Evolutionary conservation across 192 early-diverging fungal genomes (phyloP).

Genomic region (Piromyces finnis): DNA sequence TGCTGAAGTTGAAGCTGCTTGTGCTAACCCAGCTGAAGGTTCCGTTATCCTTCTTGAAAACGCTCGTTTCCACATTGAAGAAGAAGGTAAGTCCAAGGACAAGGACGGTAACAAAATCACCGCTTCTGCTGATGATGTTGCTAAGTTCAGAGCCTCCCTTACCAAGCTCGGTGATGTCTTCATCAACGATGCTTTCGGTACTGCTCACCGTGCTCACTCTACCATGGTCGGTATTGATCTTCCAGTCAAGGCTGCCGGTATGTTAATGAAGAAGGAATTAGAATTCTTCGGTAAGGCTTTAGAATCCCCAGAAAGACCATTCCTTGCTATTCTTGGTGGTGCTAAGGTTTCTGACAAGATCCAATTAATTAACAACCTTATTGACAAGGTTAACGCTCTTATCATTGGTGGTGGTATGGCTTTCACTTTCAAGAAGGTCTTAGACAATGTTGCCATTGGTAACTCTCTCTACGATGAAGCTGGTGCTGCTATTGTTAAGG

Average conservation of each 20-base stretch:
- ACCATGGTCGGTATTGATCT: constrained; percentile 87
- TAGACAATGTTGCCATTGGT: constrained; percentile 75
- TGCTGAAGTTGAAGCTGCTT: constrained; percentile 58
- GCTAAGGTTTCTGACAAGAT: constrained; percentile 99
- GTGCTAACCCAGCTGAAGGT: constrained; percentile 35
- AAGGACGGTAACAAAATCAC: constrained; percentile 78
- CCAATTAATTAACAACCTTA: constrained; percentile 88
- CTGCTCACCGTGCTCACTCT: constrained; percentile 94
- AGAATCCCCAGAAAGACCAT: constrained; percentile 79
- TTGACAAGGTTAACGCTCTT: constrained; percentile 74
- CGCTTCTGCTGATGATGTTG: constrained; percentile 61
- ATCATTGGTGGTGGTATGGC: constrained; percentile 85
- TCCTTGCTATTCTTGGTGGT: constrained; percentile 90
- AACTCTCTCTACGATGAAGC: constrained; percentile 75
- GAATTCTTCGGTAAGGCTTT: constrained; percentile 96
- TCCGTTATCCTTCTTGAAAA: constrained; percentile 90
- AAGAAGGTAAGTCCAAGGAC: constrained; percentile 88
- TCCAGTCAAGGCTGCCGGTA: constrained; percentile 75
- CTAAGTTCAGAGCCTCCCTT: constrained; percentile 78
- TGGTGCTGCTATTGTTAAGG: constrained; percentile 65
- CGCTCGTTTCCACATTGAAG: constrained; percentile 94
- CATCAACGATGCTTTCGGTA: constrained; percentile 98
- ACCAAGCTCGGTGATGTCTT: constrained; percentile 88
- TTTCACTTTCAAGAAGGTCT: constrained; percentile 92
- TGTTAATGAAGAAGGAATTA: constrained; percentile 97